phyloP scores from a whole-genome alignment of 768 basidiomycete species.

The Collybia sordida region DNA sequence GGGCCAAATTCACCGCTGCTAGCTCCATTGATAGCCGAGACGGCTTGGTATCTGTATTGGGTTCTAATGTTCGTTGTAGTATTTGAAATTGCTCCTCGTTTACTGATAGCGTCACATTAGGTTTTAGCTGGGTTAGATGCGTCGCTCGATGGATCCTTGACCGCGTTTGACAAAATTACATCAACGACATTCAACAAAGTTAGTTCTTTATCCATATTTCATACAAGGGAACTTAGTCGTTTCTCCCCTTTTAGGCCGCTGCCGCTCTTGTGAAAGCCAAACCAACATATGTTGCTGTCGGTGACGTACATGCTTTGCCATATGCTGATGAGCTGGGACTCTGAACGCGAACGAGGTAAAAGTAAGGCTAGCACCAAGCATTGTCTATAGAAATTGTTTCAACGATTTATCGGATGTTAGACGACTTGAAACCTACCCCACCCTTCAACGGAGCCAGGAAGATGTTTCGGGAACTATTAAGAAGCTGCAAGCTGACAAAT shows the following conservation, averaged over 20 bases:
- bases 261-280: conserved; percentile 67
- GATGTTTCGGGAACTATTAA: too few relatives aligned
- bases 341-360: conserved; percentile 30
- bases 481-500: too few relatives aligned
- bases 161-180: conserved; percentile 70
- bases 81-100: conserved; percentile 4
- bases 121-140: conserved; percentile 55
- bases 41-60: conserved; percentile 61
- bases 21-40: conserved; percentile 65
- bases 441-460: too few relatives aligned
- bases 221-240: not conserved
- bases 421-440: too few relatives aligned
- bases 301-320: conserved; percentile 74
- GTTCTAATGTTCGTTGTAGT: conserved; percentile 53
- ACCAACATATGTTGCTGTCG: conserved; percentile 87
- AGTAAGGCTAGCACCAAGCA: not conserved
- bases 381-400: conserved; percentile 3
- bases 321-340: conserved; percentile 84
- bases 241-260: conserved; percentile 47
- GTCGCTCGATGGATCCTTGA: conserved; percentile 61
- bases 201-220: conserved; percentile 12
- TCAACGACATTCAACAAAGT: conserved; percentile 73
- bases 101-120: conserved; percentile 30
- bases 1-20: conserved; percentile 86
- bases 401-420: too few relatives aligned